Evolutionary conservation across 805 yeast genomes (phyloP).

Genomic region (Maudiozyma barnettii): DNA sequence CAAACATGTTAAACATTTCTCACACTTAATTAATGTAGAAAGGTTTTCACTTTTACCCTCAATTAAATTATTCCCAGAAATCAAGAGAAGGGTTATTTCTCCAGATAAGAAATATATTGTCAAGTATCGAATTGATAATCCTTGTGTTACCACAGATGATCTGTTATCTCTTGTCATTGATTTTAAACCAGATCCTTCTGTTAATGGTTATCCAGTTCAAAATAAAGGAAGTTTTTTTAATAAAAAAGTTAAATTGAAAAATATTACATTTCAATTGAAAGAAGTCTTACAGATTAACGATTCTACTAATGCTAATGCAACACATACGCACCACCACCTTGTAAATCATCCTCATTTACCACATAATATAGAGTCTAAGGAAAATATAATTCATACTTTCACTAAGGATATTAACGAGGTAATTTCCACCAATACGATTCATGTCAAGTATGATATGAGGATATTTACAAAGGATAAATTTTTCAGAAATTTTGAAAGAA

Average conservation of each 20-base stretch:
- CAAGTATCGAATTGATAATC: slow-evolving; percentile 38
- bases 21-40: slow-evolving; percentile 40
- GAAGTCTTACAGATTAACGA: slow-evolving; percentile 48
- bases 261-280: slow-evolving; percentile 38
- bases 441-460: slow-evolving; percentile 17
- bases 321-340: not conserved
- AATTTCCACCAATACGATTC: slow-evolving; percentile 24
- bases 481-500: slow-evolving; percentile 24
- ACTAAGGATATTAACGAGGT: slow-evolving; percentile 21
- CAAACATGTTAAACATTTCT: slow-evolving; percentile 10
- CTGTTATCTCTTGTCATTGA: slow-evolving; percentile 32
- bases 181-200: slow-evolving; percentile 32
- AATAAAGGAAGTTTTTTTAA: slow-evolving; percentile 14
- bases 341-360: slow-evolving; percentile 16
- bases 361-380: slow-evolving; percentile 32
- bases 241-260: slow-evolving; percentile 33
- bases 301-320: slow-evolving; percentile 12
- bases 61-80: slow-evolving; percentile 45
- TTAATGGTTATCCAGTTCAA: slow-evolving; percentile 9
- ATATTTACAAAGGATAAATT: slow-evolving; percentile 22
- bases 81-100: slow-evolving; percentile 36
- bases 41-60: slow-evolving; percentile 49
- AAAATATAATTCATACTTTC: slow-evolving; percentile 29
- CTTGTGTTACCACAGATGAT: slow-evolving; percentile 55
- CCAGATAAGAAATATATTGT: slow-evolving; percentile 41